These are phyloP conservation scores for Blastobotrys chiropterorum DNA, from an alignment of 805 yeast species.

Conservation along the genomic window DNA sequence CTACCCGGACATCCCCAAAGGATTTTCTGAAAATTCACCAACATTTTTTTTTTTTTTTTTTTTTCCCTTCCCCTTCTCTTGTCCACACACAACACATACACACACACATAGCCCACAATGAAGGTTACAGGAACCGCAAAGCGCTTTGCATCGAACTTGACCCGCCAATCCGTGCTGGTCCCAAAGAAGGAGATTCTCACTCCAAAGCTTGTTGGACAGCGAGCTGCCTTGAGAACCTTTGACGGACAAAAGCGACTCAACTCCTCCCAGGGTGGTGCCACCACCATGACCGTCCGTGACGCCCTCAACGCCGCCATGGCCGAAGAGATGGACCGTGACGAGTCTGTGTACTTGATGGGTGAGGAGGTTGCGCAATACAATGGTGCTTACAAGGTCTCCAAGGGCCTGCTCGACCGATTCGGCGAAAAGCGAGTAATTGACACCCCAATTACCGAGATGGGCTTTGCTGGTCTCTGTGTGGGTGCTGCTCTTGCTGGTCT, in stretches of 20 bases:
- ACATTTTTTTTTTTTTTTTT: neutral
- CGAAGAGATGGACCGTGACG: conserved; percentile 95
- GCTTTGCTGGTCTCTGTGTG: conserved; percentile 90
- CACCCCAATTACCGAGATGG: conserved; percentile 99
- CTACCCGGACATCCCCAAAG: conserved; percentile 1
- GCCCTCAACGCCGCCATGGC: conserved; percentile 93
- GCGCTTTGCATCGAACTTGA: conserved; percentile 13
- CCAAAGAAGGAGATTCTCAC: conserved; percentile 12
- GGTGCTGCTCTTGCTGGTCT: conserved; percentile 96
- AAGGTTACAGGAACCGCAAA: conserved; percentile 11
- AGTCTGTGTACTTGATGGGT: conserved; percentile 91
- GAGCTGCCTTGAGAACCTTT: conserved; percentile 28
- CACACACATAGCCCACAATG: conserved; percentile 6
- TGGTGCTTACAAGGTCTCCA: conserved; percentile 97
- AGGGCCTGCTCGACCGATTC: conserved; percentile 90
- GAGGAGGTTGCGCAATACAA: conserved; percentile 99
- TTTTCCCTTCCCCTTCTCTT: neutral
- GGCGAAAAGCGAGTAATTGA: conserved; percentile 92
- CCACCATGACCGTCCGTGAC: conserved; percentile 83
- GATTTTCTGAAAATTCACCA: neutral
- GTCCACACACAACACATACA: neutral
- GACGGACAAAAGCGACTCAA: conserved; percentile 21
- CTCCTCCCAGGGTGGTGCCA: conserved; percentile 28
- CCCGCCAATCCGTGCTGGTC: conserved; percentile 13
- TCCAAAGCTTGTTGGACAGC: conserved; percentile 21